A percentile compares a stretch with the other conserved stretches of the same genome.
Evolutionary conservation across 164 flowering plant genomes (phyloP).

Genomic region (Pachysandra terminalis): DNA sequence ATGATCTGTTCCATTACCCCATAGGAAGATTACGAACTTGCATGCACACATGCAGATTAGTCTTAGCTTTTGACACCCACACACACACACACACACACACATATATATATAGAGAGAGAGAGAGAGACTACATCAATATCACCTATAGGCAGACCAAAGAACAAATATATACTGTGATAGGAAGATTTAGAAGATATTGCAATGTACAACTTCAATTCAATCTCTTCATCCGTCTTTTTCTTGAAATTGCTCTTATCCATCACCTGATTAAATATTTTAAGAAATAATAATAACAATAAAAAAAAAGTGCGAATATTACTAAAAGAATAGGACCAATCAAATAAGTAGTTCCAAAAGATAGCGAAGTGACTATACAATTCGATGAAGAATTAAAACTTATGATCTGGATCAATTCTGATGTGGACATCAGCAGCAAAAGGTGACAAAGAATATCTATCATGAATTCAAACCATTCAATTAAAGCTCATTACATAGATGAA

Average conservation of each 20-base stretch:
- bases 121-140: neutral
- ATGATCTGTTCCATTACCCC: too few species aligned
- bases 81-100: too few species aligned
- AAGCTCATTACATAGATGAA: too few species aligned
- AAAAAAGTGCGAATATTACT: neutral
- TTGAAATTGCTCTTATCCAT: slow-evolving; percentile 94
- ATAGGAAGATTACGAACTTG: slow-evolving; percentile 81
- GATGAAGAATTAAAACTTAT: too few species aligned
- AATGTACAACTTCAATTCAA: slow-evolving; percentile 67
- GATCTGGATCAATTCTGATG: too few species aligned
- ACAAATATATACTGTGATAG: slow-evolving; percentile 47
- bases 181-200: slow-evolving; percentile 94
- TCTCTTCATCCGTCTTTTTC: slow-evolving; percentile 65
- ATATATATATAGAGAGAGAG: neutral
- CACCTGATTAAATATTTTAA: slow-evolving; percentile 36
- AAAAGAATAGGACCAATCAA: neutral
- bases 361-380: too few species aligned
- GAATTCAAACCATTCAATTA: too few species aligned
- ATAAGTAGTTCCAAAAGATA: neutral
- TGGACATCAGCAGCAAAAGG: too few species aligned
- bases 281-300: neutral
- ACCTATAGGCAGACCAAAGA: too few species aligned
- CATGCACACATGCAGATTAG: slow-evolving; percentile 17
- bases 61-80: neutral
- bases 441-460: too few species aligned